Evolutionary conservation across 768 basidiomycete species (phyloP).

Genomic region (Mrakia blollopis): DNA sequence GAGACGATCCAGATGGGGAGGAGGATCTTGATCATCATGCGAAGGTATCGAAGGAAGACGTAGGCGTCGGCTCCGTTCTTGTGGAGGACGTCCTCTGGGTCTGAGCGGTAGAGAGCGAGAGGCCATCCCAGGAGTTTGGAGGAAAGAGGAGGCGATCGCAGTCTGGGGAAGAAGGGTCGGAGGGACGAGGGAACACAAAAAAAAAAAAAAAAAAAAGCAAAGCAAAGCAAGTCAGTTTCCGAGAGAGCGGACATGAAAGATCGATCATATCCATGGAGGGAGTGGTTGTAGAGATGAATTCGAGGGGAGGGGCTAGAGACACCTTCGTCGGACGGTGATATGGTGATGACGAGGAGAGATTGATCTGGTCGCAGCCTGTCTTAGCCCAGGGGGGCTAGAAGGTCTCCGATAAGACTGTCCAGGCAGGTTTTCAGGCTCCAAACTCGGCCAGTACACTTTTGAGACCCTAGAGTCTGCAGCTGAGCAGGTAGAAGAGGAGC

Average conservation of each 20-base stretch:
- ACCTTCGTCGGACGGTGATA: not conserved
- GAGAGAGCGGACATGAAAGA: not conserved
- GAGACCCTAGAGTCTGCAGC: not conserved
- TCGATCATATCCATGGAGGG: too few relatives aligned
- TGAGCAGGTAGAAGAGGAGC: not conserved
- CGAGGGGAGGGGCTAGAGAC: not conserved
- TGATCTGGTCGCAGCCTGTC: not conserved
- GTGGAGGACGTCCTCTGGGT: conserved; percentile 45
- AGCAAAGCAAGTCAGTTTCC: not conserved
- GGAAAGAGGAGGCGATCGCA: conserved; percentile 55
- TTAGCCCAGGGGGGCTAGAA: too few relatives aligned
- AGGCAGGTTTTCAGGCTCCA: not conserved
- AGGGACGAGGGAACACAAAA: conserved; percentile 20
- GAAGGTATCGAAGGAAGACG: conserved; percentile 82
- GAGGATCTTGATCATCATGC: conserved; percentile 75
- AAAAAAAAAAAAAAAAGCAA: too few relatives aligned
- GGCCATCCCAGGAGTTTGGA: conserved; percentile 61
- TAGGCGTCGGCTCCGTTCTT: conserved; percentile 87
- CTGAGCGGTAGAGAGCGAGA: conserved; percentile 56
- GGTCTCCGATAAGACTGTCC: not conserved
- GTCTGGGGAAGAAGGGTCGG: not conserved
- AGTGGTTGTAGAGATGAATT: not conserved
- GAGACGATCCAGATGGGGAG: conserved; percentile 87
- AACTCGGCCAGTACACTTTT: not conserved
- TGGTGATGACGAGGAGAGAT: not conserved